These are phyloP conservation scores for Rhodotorula sp. DNA, from an alignment of 1,284 basidiomycete genomes.

Conservation along the genomic window DNA sequence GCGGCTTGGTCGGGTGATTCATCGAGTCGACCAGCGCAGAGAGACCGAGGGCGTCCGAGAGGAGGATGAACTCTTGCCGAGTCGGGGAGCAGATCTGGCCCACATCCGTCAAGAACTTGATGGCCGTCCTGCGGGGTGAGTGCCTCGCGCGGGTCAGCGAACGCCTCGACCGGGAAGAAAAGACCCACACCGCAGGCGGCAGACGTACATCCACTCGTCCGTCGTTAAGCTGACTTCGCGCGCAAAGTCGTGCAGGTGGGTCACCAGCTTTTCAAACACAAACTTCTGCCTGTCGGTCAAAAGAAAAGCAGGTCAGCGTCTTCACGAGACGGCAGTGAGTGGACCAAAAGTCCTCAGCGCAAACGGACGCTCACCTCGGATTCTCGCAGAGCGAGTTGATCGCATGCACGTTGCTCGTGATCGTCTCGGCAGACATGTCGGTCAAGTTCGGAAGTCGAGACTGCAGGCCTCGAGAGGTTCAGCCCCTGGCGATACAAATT, in stretches of 20 bases:
- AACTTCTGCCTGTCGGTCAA: conserved; percentile 52
- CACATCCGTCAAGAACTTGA: conserved; percentile 70
- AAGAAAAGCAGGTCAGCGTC: neutral
- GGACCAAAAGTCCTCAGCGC: neutral
- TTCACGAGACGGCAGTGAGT: neutral
- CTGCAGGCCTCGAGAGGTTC: neutral
- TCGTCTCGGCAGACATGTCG: conserved; percentile 49
- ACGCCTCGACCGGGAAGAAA: too few species aligned
- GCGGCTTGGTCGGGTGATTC: conserved; percentile 64
- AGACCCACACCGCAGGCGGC: neutral
- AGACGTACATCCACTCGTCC: conserved; percentile 73
- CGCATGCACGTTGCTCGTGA: conserved; percentile 60
- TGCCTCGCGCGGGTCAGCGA: too few species aligned
- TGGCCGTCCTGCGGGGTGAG: conserved; percentile 53
- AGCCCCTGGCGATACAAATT: neutral
- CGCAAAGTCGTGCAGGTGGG: conserved; percentile 69
- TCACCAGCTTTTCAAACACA: conserved; percentile 57
- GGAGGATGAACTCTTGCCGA: conserved; percentile 79
- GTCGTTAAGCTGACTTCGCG: conserved; percentile 71
- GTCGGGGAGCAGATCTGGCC: conserved; percentile 62
- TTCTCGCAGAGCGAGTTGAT: conserved; percentile 55
- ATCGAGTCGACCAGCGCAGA: conserved; percentile 73
- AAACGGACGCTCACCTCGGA: conserved; percentile 44
- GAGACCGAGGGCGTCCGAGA: conserved; percentile 75
- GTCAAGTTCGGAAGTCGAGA: conserved; percentile 30